Percentiles rank a stretch among this genome's conserved stretches.
Evolutionary conservation across 345 rosid genomes (phyloP).

Genomic region (Dovyalis caffra): DNA sequence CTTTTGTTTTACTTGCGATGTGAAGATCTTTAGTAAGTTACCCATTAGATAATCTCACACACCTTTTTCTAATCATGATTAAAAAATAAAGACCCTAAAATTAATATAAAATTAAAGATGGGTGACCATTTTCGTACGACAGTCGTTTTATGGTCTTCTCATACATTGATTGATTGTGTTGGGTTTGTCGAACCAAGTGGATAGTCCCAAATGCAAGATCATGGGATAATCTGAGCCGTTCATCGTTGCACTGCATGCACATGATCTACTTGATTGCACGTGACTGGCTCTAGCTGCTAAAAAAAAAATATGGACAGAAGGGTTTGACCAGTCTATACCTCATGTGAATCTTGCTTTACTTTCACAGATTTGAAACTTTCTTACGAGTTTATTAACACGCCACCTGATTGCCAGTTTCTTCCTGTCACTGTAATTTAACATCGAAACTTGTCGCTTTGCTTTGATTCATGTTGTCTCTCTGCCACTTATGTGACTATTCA

Average conservation of each 20-base stretch:
- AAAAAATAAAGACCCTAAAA: too few species aligned
- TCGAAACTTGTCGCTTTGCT: background rate
- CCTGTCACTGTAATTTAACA: slow-evolving; percentile 8
- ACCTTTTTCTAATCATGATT: background rate
- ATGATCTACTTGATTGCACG: slow-evolving; percentile 15
- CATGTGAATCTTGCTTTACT: slow-evolving; percentile 20
- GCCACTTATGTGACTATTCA: slow-evolving; percentile 17
- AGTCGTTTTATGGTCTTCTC: slow-evolving; percentile 16
- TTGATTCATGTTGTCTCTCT: slow-evolving; percentile 4
- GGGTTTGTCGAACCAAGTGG: background rate
- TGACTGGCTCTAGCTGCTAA: slow-evolving; percentile 3
- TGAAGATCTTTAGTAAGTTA: background rate
- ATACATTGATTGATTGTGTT: background rate
- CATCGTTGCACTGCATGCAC: background rate
- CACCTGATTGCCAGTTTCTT: slow-evolving; percentile 17
- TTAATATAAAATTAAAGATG: background rate
- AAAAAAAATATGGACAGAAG: too few species aligned
- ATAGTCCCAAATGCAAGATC: background rate
- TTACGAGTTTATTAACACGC: slow-evolving; percentile 20
- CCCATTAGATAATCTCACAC: background rate
- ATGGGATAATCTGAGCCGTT: background rate
- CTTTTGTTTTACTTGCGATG: background rate
- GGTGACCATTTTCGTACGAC: slow-evolving; percentile 14
- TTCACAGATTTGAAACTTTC: slow-evolving; percentile 11
- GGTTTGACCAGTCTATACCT: slow-evolving; percentile 33